Percentiles rank a stretch among this genome's conserved stretches.
These are phyloP conservation scores for Astrephomene gubernaculifera DNA, from an alignment of 139 green algal genomes.

Conservation along the genomic window DNA sequence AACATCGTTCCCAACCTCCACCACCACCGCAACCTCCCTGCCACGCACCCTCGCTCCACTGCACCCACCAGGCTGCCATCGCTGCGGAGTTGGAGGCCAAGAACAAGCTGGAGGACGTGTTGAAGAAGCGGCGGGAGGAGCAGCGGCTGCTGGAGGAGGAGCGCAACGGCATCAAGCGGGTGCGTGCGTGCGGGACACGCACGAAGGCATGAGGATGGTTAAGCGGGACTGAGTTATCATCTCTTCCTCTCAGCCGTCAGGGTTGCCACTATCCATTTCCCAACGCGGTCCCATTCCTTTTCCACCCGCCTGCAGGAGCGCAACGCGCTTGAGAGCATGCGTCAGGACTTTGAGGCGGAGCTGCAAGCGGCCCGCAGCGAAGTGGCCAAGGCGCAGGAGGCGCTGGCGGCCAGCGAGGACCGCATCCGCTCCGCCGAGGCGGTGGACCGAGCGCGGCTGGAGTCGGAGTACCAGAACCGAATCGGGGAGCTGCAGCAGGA, in stretches of 20 bases:
- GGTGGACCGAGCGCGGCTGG: constrained; percentile 63
- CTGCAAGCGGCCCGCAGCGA: constrained; percentile 70
- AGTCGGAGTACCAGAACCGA: constrained; percentile 66
- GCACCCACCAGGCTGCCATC: constrained; percentile 47
- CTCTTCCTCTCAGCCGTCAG: no score
- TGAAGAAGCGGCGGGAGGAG: constrained; percentile 59
- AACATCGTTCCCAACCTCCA: background rate
- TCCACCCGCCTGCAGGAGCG: constrained; percentile 69
- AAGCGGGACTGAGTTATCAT: no score
- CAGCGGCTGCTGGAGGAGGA: constrained; percentile 57
- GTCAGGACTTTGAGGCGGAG: constrained; percentile 75
- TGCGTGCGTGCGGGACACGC: no score
- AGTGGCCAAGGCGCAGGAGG: constrained; percentile 74
- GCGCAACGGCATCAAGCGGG: constrained; percentile 57
- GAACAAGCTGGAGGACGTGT: constrained; percentile 62
- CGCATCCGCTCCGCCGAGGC: constrained; percentile 64
- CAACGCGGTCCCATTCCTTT: no score
- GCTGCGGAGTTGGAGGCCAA: constrained; percentile 61
- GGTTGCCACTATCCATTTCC: no score
- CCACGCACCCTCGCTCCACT: background rate
- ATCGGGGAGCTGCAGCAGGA: constrained; percentile 59
- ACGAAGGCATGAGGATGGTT: no score
- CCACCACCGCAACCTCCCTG: background rate
- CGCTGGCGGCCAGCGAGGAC: constrained; percentile 70
- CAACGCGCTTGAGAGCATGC: constrained; percentile 72